Base-by-base conservation (phyloP, 805 yeast species). In the Wickerhamiella alocasiicola region DNA sequence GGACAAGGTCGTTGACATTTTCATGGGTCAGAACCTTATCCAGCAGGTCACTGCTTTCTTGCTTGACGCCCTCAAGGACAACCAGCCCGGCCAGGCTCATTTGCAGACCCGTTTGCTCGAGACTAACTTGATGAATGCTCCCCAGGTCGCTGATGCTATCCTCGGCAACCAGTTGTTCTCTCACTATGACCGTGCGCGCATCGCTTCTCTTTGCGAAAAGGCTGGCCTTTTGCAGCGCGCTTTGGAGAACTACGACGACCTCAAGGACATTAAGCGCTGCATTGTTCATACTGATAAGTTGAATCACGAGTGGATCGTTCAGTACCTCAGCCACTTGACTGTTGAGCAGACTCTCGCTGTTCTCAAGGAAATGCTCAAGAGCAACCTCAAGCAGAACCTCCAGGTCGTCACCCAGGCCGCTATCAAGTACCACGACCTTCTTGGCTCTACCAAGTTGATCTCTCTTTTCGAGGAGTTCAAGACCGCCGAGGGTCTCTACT, bases 121-220 rank as follows among this genome's bases (percentile, higher is more conserved):
- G 64, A 84, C 83, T 51, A 91, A 91, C 62, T 69, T 91, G 59
- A 62, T 83, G 57, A 93, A 87, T 60, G 98, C 98, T 13, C 99
- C 99, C 39, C 98, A 91, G 70, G 99, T 91, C 43, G 99, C 98
- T 31, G 98, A 91, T 63, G 99, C 99, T 16, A 91, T 91, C 50
- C 70, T 91, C 54, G 95, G 96, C 46, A 91, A 88, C 62, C 77
- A 78, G 46, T 88, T 91, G 83, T 91, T 93, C 66, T 76, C 87
- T 50, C 95, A 87, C 59, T 91, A 83, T 61, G 98, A 91, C 62
- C 81, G 83, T 53, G 85, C 93, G 53, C 79, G 93, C 27, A 78
- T 91, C 57, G 98, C 97, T 17, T 72, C 77, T 44, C 71, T 93
- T 50, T 77, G 95, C 62, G 99, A 91, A 65, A 84, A 84, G 64